These are phyloP conservation scores for Kwoniella shivajii DNA, from an alignment of 1,284 basidiomycete species.

Conservation along the genomic window DNA sequence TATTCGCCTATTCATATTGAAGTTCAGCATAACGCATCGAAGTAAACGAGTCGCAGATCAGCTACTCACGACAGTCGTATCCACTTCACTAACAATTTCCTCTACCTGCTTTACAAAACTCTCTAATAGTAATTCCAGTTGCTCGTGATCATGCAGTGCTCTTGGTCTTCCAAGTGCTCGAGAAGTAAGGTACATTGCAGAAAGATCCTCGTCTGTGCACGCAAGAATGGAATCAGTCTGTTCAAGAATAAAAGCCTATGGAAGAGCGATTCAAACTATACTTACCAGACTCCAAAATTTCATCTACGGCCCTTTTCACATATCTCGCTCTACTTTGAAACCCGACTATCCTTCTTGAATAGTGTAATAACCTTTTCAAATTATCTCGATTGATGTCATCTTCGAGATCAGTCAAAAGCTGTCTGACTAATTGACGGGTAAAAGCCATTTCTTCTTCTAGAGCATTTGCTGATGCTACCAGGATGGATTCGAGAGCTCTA, in stretches of 20 bases:
- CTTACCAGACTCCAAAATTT: constrained; percentile 82
- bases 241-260: neutral
- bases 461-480: constrained; percentile 83
- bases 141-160: constrained; percentile 78
- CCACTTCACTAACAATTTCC: constrained; percentile 90
- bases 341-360: constrained; percentile 77
- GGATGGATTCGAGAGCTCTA: constrained; percentile 85
- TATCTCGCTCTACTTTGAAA: constrained; percentile 87
- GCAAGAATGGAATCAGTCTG: neutral
- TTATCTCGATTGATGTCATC: constrained; percentile 91
- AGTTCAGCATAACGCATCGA: neutral
- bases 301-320: constrained; percentile 87
- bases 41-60: neutral
- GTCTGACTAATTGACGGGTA: constrained; percentile 78
- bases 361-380: constrained; percentile 84
- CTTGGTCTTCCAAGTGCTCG: constrained; percentile 65
- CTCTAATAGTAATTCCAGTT: constrained; percentile 89
- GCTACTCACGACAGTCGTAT: constrained; percentile 72
- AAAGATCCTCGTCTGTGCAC: constrained; percentile 80
- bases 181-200: constrained; percentile 87
- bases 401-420: constrained; percentile 85
- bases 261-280: neutral
- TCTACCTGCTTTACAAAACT: constrained; percentile 94
- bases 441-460: constrained; percentile 92
- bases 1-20: constrained; percentile 66